Percentiles rank a stretch among this genome's conserved stretches.
Evolutionary conservation across 2,329 filamentous ascomycete species (phyloP).

Genomic region (Dothistroma pini): DNA sequence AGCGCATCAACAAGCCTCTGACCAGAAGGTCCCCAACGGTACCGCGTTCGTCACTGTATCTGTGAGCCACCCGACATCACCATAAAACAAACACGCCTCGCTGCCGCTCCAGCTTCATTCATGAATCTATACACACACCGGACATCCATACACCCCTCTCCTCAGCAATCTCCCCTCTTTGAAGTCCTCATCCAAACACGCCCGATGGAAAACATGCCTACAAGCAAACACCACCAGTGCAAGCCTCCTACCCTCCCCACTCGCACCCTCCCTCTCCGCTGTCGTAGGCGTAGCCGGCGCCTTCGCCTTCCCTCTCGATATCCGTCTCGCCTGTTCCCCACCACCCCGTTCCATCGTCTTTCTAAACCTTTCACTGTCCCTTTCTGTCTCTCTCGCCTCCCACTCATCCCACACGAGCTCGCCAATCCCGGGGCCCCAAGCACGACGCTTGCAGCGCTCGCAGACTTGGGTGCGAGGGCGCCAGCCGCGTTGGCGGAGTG

Average conservation of each 20-base stretch:
- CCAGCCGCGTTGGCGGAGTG: conserved; percentile 81
- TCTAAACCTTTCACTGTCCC: conserved; percentile 44
- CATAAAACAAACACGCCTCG: background rate
- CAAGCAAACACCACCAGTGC: conserved; percentile 65
- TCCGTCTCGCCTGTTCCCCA: conserved; percentile 35
- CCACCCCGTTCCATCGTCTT: conserved; percentile 37
- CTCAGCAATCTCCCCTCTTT: conserved; percentile 19
- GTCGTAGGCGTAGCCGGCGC: conserved; percentile 40
- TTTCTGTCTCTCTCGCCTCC: conserved; percentile 57
- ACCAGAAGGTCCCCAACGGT: background rate
- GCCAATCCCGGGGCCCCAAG: conserved; percentile 86
- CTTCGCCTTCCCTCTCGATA: conserved; percentile 55
- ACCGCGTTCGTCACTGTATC: background rate
- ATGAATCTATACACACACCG: conserved; percentile 24
- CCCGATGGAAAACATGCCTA: conserved; percentile 66
- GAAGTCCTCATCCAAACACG: conserved; percentile 56
- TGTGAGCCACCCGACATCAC: background rate
- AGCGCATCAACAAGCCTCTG: background rate
- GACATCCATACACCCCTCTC: conserved; percentile 32
- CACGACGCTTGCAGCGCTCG: conserved; percentile 74
- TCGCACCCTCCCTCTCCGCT: conserved; percentile 35
- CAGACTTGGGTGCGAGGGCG: conserved; percentile 81
- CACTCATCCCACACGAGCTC: conserved; percentile 75
- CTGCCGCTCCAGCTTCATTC: background rate
- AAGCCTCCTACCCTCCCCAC: conserved; percentile 42